Evolutionary conservation across 768 basidiomycete genomes (phyloP), one percentile per base, ranked within the genome.

Genomic region (Leccinum sublutescens): DNA sequence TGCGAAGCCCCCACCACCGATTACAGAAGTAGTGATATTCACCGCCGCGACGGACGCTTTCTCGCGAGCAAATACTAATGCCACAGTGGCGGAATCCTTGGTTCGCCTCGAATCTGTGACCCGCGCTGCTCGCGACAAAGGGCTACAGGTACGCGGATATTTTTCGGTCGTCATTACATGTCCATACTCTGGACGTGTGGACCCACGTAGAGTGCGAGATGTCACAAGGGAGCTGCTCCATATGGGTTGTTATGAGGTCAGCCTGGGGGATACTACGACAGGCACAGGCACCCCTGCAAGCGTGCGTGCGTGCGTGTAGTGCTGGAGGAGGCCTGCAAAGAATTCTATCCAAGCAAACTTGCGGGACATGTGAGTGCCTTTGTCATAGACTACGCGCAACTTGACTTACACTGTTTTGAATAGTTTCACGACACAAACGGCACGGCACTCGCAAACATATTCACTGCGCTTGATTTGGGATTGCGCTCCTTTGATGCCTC

Each of bases 191-290:
- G 95, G 95, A 2, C 75, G 77, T 21, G 87, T 91, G 21, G 86
- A 87, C 62, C 83, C 83, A 15, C 72, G 73, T 50, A 74, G 74
- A 17, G 93, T 93, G 11, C 79, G 84, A 52, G 84, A 88, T 38
- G 84, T 96, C 23, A 78, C 91, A 0, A 82, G 82, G 63, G 85
- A 82, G 62, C 71, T 98, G 36, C 60, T 85, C 5, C 86, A 92
- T 58, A 95, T 97, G 91, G 95, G 95, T 0, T 96, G 93, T 70
- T 96, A 95, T 71, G 91, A 98, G 72, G 85, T 95, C 54, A 91
- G 90, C 65, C 75, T 98, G 19, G 94, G 93, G 0, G 96, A 98
- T 70, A 98, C 25, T 70, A 98, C 25, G 25, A 27, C 25, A 27
- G 25, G 25, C 95, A 90, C 92, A 1, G 95, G 96, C 0, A 89